Conservation (phyloP, 306 rosid genomes). For the Vigna hirtella region DNA sequence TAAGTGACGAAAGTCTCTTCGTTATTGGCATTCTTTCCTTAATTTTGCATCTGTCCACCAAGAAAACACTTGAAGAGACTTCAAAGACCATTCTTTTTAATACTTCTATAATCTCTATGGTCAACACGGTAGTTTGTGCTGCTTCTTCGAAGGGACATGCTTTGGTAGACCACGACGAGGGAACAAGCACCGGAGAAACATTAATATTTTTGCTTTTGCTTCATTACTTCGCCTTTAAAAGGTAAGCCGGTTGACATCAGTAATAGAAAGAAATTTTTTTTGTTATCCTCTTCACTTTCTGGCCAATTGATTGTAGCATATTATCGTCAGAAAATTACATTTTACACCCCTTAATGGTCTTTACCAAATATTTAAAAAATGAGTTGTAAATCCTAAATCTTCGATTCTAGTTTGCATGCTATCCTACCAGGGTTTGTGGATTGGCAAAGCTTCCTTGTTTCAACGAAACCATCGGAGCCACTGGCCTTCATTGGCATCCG, state of each 20-base stretch:
- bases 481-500: conserved; percentile 64
- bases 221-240: conserved; percentile 70
- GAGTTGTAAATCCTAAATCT: conserved; percentile 41
- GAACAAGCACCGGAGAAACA: conserved; percentile 63
- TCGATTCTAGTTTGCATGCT: conserved; percentile 63
- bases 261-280: neutral
- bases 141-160: conserved; percentile 84
- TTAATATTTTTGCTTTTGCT: conserved; percentile 70
- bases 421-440: conserved; percentile 70
- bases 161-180: conserved; percentile 71
- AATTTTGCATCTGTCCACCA: conserved; percentile 75
- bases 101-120: conserved; percentile 58
- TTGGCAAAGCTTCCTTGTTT: conserved; percentile 74
- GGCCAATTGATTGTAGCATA: neutral
- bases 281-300: conserved; percentile 7
- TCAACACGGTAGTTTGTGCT: conserved; percentile 56
- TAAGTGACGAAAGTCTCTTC: conserved; percentile 64
- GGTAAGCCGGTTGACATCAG: conserved; percentile 53
- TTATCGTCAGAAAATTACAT: conserved; percentile 4
- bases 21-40: conserved; percentile 72
- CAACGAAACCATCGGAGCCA: conserved; percentile 54
- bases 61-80: conserved; percentile 67
- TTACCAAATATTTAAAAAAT: neutral
- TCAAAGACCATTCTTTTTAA: conserved; percentile 73
- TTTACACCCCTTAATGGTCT: neutral